Conservation (phyloP, 2,329 filamentous ascomycete species). For the Colletotrichum filicis region DNA sequence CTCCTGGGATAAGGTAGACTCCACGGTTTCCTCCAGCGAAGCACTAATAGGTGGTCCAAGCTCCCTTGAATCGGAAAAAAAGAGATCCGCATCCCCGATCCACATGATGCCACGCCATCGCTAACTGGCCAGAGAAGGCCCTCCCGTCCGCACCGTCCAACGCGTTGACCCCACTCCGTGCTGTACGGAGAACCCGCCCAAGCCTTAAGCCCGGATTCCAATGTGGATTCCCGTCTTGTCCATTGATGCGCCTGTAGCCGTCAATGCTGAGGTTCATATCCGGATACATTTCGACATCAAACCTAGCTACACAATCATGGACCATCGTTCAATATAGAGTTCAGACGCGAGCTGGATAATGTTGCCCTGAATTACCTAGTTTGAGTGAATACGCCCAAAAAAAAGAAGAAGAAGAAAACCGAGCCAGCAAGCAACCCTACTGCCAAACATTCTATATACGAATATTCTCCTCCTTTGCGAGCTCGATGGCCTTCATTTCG, state of each 20-base stretch:
- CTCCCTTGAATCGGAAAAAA: constrained; percentile 37
- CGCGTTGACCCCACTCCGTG: neutral
- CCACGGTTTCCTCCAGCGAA: constrained; percentile 42
- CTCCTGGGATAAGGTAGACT: constrained; percentile 28
- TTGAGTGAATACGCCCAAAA: neutral
- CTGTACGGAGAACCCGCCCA: neutral
- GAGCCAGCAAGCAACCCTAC: neutral
- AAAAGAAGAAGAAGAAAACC: no score
- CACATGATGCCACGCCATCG: neutral
- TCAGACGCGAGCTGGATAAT: neutral
- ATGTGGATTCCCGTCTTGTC: neutral
- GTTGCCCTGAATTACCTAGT: neutral
- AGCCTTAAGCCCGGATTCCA: neutral
- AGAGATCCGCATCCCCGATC: constrained; percentile 18
- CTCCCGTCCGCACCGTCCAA: neutral
- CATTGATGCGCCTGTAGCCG: neutral
- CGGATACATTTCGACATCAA: no score
- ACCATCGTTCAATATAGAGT: neutral
- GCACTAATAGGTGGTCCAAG: constrained; percentile 39
- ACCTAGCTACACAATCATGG: no score
- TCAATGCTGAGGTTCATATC: neutral
- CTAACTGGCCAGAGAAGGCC: neutral
- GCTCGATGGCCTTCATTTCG: neutral
- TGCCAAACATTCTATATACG: neutral
- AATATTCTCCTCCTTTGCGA: neutral